Evolutionary conservation across 805 yeast species (phyloP), one percentile per base, ranked within the genome.

Genomic region (Yarrowia sp.): DNA sequence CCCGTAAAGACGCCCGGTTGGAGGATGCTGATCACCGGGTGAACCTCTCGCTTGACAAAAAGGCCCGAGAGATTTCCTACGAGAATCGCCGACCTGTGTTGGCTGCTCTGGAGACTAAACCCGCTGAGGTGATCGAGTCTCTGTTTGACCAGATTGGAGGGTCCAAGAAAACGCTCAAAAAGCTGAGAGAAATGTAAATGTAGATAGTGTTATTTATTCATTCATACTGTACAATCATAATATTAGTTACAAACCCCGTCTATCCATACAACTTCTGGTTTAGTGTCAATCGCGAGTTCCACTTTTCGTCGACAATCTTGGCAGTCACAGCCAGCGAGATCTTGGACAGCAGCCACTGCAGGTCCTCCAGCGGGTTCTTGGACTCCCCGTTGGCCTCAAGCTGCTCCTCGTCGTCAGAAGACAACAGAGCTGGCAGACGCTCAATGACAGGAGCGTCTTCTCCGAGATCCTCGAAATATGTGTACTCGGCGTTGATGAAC

Each of bases 71-170:
- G 30, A n/a, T 43, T 33, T 9, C 49, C 9, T 58, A 58, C 40
- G 2, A 24, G 3, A 24, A 17, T 40, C 40, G 64, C 33, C 43
- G 39, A 6, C 64, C 64, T 1, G 49, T 58, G n/a, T 13, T 58
- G 64, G 64, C 64, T 17, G 15, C 64, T 33, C 64, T 58, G 2
- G 64, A 58, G n/a, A 8, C 40, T 0, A 19, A 58, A 2, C 50
- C 64, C 9, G 1, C 64, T 10, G 33, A 58, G 50, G 64, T 58
- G 8, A 58, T 58, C 14, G 10, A n/a, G 43, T 42, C 64, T 33
- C 17, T 58, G 40, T 14, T 43, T 24, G 50, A 58, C 24, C 64
- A 58, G 64, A 58, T 58, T 58, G 64, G 64, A 8, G 64, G 64
- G n/a, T 39, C 43, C 40, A 58, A 58, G 36, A 30, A 17, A 15